phyloP scores from a whole-genome alignment of 1,139 yeast species.

The Yamadazyma sp. region DNA sequence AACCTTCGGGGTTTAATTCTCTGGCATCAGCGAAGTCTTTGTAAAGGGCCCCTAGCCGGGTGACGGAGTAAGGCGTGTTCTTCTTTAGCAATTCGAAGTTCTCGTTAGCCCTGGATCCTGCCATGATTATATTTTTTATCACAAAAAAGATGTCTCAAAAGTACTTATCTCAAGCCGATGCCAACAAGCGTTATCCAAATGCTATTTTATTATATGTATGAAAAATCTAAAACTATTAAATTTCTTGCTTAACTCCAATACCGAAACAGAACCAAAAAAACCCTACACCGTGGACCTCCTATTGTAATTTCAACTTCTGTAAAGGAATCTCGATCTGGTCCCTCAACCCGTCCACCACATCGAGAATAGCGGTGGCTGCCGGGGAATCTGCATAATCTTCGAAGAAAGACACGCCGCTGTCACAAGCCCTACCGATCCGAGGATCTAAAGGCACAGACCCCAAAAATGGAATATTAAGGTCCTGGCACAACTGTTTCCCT shows the following conservation, averaged over 20 bases:
- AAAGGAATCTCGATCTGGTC: conserved; percentile 40
- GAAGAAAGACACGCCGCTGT: conserved; percentile 81
- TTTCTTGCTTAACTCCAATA: too few relatives aligned
- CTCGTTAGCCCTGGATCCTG: conserved; percentile 1
- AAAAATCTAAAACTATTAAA: too few relatives aligned
- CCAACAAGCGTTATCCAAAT: too few relatives aligned
- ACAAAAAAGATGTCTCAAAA: background rate
- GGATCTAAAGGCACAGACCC: conserved; percentile 97
- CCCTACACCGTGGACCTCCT: too few relatives aligned
- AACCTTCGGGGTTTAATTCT: conserved; percentile 65
- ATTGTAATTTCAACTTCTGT: conserved; percentile 13
- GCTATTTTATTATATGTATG: too few relatives aligned
- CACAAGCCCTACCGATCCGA: conserved; percentile 86
- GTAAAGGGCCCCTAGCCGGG: conserved; percentile 63
- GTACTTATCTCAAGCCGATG: too few relatives aligned
- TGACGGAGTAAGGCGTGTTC: conserved; percentile 12
- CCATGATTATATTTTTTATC: too few relatives aligned
- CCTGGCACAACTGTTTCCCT: conserved; percentile 80
- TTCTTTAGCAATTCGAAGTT: conserved; percentile 7
- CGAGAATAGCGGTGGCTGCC: conserved; percentile 81
- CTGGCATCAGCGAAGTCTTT: conserved; percentile 56
- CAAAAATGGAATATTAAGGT: conserved; percentile 69
- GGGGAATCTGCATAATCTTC: conserved; percentile 90
- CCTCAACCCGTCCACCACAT: conserved; percentile 69
- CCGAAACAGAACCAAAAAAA: too few relatives aligned